Conservation (phyloP, 2,329 filamentous ascomycete species). For the Zasmidium cellare region DNA sequence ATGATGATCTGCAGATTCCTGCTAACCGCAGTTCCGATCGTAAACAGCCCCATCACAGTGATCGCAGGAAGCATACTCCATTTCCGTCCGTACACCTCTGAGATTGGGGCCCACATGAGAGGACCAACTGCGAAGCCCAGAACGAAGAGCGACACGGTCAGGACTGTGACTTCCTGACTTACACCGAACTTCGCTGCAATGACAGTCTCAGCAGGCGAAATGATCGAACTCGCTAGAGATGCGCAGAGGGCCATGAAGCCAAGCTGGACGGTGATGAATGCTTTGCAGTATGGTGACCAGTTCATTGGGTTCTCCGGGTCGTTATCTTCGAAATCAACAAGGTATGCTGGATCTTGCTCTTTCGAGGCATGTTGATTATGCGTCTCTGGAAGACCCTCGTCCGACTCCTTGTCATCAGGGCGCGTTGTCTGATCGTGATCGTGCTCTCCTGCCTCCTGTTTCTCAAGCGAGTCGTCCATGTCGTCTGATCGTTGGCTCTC, state of each 20-base stretch:
- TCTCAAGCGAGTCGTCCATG: no score
- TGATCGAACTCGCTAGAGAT: conserved; percentile 49
- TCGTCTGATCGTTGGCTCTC: no score
- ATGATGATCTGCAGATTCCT: conserved; percentile 39
- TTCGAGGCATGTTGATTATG: no score
- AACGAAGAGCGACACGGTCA: conserved; percentile 51
- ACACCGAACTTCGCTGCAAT: conserved; percentile 48
- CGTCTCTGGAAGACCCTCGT: no score
- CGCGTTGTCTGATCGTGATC: no score
- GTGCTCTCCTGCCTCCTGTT: no score
- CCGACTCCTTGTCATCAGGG: no score
- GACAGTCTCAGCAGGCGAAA: conserved; percentile 46
- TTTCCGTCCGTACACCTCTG: conserved; percentile 44
- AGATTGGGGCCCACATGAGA: conserved; percentile 22
- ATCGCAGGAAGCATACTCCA: conserved; percentile 43
- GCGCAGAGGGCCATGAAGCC: conserved; percentile 46
- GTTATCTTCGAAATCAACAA: conserved; percentile 30
- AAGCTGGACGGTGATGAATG: conserved; percentile 51
- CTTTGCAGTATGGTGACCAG: conserved; percentile 46
- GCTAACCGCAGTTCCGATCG: conserved; percentile 46
- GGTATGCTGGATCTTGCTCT: no score
- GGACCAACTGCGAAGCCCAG: conserved; percentile 46
- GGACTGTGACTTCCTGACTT: conserved; percentile 45
- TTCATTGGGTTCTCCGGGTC: conserved; percentile 51
- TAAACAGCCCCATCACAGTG: conserved; percentile 45